Conservation (phyloP, 257 asterid species). For the Solanum stenotomum region DNA sequence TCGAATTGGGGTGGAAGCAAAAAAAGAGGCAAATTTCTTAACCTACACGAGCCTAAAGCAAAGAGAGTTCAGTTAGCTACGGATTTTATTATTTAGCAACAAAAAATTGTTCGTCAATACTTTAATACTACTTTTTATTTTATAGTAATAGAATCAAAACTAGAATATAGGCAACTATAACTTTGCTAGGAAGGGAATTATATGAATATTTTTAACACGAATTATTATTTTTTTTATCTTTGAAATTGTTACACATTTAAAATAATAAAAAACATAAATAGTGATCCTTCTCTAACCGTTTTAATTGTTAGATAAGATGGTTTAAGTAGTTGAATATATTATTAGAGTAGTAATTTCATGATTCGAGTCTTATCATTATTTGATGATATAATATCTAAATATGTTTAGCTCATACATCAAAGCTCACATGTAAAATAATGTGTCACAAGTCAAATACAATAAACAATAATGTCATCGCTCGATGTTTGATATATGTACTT, state of each 20-base stretch:
- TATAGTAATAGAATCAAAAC: too few species aligned
- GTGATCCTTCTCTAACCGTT: background rate
- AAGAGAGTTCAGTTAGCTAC: too few species aligned
- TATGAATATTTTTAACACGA: background rate
- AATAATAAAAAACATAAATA: background rate
- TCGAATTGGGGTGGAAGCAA: too few species aligned
- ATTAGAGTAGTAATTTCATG: background rate
- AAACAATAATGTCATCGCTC: background rate
- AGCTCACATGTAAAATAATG: background rate
- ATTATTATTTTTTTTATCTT: background rate
- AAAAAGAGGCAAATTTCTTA: too few species aligned
- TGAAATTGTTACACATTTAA: background rate
- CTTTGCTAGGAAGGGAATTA: background rate
- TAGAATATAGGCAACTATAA: background rate
- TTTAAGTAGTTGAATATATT: background rate
- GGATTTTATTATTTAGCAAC: too few species aligned
- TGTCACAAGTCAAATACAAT: too few species aligned
- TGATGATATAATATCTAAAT: too few species aligned
- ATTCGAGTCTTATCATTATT: too few species aligned
- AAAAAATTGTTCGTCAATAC: too few species aligned
- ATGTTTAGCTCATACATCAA: too few species aligned
- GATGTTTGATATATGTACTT: background rate
- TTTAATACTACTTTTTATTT: too few species aligned
- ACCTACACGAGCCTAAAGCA: too few species aligned
- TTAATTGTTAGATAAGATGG: background rate